Base-by-base conservation (phyloP, 1,284 basidiomycete species). In the Rhodotorula sp. region DNA sequence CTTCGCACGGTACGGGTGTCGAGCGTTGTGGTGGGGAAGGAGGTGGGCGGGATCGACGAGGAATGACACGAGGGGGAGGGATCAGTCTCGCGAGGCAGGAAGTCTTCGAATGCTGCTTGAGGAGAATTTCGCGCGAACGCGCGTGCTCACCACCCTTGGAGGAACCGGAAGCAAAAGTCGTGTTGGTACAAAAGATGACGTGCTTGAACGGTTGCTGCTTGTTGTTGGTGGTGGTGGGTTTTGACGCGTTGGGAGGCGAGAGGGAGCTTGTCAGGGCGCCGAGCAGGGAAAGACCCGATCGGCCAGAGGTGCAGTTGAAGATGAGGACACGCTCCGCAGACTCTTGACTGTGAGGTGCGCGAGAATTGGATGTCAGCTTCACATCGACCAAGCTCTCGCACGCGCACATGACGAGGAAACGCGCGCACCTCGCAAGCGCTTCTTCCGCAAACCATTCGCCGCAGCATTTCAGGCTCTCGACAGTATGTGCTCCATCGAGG, bases 291-390 rank as follows among this genome's bases (percentile, higher is more conserved):
- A 85, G 81, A 4, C 90, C 93, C 10, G 91, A 90, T 45, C 96
- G 88, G 12, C 93, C 95, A 66, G 86, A 89, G 4, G 95, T 97
- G 82, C 94, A 98, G 82, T 99, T 99, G 84, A 99, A 99, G 48
- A 99, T 86, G 58, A 99, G 83, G 4, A 91, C 82, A 48, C 91
- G 86, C 20, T 79, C 80, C 14, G 65, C 24, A 12, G 59, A 20
- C 0, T 24, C 18, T 3, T 46, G 8, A 3, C 60, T 62, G 46
- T 12, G 4, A 17, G 20, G 0, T 5, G 6, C 4, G n/a, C 12
- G 6, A 8, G 15, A 20, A 8, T 8, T 0, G 14, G 24, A 14
- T 29, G 22, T 15, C 29, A 12, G 6, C 3, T 12, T 26, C 20
- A 33, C 1, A 24, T 24, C 10, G 3, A 49, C 24, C 37, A 10